These are phyloP conservation scores for Selaginella tamariscina DNA, from an alignment of 75 land plant genomes.

Conservation along the genomic window DNA sequence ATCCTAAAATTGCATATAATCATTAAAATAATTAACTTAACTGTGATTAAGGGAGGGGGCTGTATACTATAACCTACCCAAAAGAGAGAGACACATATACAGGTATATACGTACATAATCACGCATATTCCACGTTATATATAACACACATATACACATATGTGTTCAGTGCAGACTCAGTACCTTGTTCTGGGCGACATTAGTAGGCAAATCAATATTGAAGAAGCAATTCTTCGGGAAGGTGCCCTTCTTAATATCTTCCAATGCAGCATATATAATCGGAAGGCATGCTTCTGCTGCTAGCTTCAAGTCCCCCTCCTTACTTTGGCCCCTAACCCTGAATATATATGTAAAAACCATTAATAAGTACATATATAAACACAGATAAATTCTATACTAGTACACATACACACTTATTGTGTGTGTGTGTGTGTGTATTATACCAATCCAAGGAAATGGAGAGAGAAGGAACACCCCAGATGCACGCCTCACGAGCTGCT, in stretches of 20 bases:
- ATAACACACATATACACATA: too few species aligned
- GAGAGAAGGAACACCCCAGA: slow-evolving; percentile 59
- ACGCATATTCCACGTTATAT: too few species aligned
- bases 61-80: too few species aligned
- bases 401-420: neutral
- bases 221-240: slow-evolving; percentile 45
- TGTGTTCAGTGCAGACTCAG: too few species aligned
- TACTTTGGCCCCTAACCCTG: slow-evolving; percentile 61
- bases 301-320: slow-evolving; percentile 28
- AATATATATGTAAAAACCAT: slow-evolving; percentile 7
- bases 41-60: too few species aligned
- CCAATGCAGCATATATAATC: slow-evolving; percentile 37
- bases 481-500: slow-evolving; percentile 87
- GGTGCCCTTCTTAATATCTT: slow-evolving; percentile 37
- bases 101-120: neutral
- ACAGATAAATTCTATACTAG: too few species aligned
- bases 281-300: slow-evolving; percentile 65
- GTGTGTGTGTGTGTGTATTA: too few species aligned
- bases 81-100: neutral
- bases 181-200: slow-evolving; percentile 60
- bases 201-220: slow-evolving; percentile 63
- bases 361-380: neutral
- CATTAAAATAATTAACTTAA: too few species aligned
- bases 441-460: slow-evolving; percentile 84
- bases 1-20: too few species aligned